Percentiles rank a stretch among this genome's conserved stretches.
These are phyloP conservation scores for Rhododendron ferrugineum DNA, from an alignment of 148 eudicot genomes.

Conservation along the genomic window DNA sequence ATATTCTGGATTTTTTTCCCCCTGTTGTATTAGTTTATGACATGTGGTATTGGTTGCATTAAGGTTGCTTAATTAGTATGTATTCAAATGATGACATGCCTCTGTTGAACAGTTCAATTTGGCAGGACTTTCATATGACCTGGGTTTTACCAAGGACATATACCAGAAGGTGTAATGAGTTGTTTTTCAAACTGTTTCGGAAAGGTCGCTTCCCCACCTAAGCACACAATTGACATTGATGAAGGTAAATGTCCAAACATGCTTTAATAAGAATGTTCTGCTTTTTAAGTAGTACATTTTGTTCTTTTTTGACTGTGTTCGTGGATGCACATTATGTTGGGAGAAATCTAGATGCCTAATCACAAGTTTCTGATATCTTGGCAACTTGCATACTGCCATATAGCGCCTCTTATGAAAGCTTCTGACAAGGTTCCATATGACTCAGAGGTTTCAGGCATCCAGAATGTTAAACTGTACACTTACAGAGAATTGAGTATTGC, in stretches of 20 bases:
- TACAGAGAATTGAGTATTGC: constrained; percentile 57
- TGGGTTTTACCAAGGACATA: not conserved
- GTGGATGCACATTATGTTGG: not conserved
- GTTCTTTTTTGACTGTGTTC: not conserved
- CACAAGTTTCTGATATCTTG: not conserved
- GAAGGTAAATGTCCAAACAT: constrained; percentile 28
- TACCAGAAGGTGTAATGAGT: constrained; percentile 21
- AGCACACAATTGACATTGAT: constrained; percentile 18
- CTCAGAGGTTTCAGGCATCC: constrained; percentile 40
- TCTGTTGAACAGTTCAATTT: not conserved
- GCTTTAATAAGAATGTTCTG: not conserved
- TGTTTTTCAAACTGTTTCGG: constrained; percentile 30
- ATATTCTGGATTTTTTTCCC: not conserved
- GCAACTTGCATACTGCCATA: not conserved
- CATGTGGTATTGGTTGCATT: not conserved
- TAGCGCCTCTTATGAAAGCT: not conserved
- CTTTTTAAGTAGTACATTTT: not conserved
- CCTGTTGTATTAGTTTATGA: not conserved
- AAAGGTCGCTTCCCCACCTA: constrained; percentile 14
- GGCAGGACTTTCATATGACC: constrained; percentile 14
- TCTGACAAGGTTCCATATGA: constrained; percentile 14
- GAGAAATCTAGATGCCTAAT: not conserved
- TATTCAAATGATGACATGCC: not conserved
- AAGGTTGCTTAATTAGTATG: not conserved
- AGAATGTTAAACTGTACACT: constrained; percentile 44